phyloP scores from a whole-genome alignment of 2,329 filamentous ascomycete genomes.

The Geosmithia morbida region DNA sequence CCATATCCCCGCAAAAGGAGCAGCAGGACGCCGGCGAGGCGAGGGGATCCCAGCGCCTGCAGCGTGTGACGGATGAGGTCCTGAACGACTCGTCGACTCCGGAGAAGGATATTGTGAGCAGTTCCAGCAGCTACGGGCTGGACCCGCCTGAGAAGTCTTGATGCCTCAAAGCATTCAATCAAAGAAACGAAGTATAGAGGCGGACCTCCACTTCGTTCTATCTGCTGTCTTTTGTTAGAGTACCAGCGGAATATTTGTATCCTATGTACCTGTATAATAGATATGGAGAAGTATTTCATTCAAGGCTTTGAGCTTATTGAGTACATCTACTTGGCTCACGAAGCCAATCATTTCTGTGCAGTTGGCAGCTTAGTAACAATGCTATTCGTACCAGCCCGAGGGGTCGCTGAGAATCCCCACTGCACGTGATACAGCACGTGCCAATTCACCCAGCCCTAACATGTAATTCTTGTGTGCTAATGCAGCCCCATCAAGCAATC shows the following conservation, averaged over 20 bases:
- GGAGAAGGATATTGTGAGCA: constrained; percentile 36
- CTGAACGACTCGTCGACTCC: constrained; percentile 37
- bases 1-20: constrained; percentile 3
- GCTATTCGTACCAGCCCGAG: neutral
- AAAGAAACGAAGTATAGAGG: neutral
- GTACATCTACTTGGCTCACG: neutral
- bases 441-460: constrained; percentile 1
- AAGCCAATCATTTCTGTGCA: neutral
- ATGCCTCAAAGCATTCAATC: constrained; percentile 1
- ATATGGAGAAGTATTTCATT: neutral
- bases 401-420: neutral
- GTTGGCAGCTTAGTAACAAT: neutral
- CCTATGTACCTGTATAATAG: neutral
- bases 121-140: constrained; percentile 22
- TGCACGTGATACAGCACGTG: constrained; percentile 1
- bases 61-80: constrained; percentile 18
- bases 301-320: neutral
- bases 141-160: constrained; percentile 5
- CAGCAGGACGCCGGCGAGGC: neutral
- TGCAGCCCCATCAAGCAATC: constrained; percentile 1
- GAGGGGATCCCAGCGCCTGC: neutral
- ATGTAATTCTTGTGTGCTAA: constrained; percentile 1
- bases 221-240: neutral
- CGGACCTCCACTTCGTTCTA: neutral
- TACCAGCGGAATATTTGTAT: neutral